Conservation (phyloP, 331 rosid genomes). For the Cydonia oblonga region DNA sequence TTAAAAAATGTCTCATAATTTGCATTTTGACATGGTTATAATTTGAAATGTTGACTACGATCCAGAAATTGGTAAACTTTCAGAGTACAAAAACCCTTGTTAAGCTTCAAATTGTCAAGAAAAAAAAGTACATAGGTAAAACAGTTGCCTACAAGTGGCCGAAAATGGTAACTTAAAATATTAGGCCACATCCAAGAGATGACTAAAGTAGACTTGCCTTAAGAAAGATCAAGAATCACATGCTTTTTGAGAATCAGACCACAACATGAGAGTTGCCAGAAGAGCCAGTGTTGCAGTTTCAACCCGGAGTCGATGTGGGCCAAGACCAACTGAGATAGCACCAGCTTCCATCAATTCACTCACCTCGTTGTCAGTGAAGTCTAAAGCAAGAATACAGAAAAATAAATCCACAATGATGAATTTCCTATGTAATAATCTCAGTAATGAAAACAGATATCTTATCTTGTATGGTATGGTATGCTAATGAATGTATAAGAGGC, state of each 20-base stretch:
- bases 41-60: too few species aligned
- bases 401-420: constrained; percentile 3
- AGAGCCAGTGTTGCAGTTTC: constrained; percentile 91
- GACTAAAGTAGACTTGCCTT: constrained; percentile 15
- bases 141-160: neutral
- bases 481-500: neutral
- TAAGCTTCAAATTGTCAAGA: neutral
- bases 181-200: neutral
- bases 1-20: too few species aligned
- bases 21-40: too few species aligned
- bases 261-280: constrained; percentile 61
- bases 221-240: constrained; percentile 9
- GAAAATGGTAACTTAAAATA: neutral
- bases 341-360: constrained; percentile 61
- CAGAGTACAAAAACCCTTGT: too few species aligned
- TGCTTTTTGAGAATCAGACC: constrained; percentile 57
- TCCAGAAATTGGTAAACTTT: too few species aligned
- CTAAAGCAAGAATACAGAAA: constrained; percentile 27
- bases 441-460: neutral
- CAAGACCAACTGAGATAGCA: constrained; percentile 69
- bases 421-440: neutral
- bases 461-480: neutral
- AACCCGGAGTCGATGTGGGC: constrained; percentile 75
- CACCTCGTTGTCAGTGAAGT: constrained; percentile 72
- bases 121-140: neutral